Evolutionary conservation across 257 asterid species (phyloP).

Genomic region (Solanum appendiculatum): DNA sequence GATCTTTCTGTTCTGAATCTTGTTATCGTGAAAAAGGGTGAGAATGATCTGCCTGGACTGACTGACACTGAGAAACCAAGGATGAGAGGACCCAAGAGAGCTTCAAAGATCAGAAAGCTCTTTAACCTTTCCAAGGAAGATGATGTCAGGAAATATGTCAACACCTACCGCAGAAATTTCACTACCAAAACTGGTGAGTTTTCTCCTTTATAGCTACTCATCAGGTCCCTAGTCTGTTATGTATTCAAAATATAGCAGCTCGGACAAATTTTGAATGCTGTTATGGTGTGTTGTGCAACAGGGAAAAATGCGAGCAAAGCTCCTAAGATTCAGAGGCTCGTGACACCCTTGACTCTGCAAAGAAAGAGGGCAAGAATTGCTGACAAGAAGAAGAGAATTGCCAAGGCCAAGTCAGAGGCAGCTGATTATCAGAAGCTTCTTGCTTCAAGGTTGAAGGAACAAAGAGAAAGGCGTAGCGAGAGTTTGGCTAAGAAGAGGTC

Average conservation of each 20-base stretch:
- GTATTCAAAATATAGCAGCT: background rate
- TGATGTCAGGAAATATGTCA: background rate
- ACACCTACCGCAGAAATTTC: background rate
- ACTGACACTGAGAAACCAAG: constrained; percentile 1
- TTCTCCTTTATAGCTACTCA: background rate
- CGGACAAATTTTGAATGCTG: background rate
- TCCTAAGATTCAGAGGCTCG: background rate
- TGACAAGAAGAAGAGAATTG: constrained; percentile 1
- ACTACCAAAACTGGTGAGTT: background rate
- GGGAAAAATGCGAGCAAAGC: background rate
- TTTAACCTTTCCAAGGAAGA: constrained; percentile 1
- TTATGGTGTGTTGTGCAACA: background rate
- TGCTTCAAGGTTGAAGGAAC: constrained; percentile 4
- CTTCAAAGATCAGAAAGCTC: constrained; percentile 1
- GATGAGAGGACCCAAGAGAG: constrained; percentile 7
- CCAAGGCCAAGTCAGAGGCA: constrained; percentile 1
- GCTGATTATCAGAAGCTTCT: constrained; percentile 5
- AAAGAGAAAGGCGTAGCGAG: constrained; percentile 3
- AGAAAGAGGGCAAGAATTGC: constrained; percentile 4
- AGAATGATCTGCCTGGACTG: constrained; percentile 1
- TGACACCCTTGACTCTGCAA: background rate
- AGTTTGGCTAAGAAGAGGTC: constrained; percentile 4
- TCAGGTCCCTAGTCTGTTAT: background rate
- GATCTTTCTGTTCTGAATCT: constrained; percentile 1
- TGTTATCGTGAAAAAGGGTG: background rate